Base-by-base conservation (phyloP, 2,329 filamentous ascomycete species). In the Fusarium nematophilum region DNA sequence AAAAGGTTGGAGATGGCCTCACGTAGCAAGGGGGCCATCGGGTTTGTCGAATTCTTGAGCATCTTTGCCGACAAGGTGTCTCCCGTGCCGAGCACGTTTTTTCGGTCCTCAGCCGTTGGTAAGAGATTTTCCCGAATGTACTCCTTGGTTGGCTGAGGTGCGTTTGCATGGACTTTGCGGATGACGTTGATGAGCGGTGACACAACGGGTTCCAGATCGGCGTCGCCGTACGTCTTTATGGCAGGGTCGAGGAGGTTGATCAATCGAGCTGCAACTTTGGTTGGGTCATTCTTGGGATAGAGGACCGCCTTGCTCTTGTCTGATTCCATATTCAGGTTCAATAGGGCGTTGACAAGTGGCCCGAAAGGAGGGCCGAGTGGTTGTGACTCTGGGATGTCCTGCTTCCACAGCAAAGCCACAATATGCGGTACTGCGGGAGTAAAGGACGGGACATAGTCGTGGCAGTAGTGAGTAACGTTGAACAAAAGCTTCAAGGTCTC, bases 401-500 rank as follows among this genome's bases (percentile, higher is more conserved):
- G 77, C 43, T 79, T 85, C 61, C 83, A 83, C 25, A 98, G 79
- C 14, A 97, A 83, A 37, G 85, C 84, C 52, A 93, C 79, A 23
- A 98, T 85, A 55, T 87, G 82, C 9, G 87, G 83, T 34, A 96
- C 83, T 3, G 89, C 86, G 17, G 84, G 78, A 2, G 86, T 86
- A 70, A 97, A 96, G 1, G 80, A 76, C 1, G 79, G 73, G 5
- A 78, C 76, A 21, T 89, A 81, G 34, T 88, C 81, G 4, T 87
- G 86, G 64, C 89, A 90, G 68, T 88, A 87, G 67, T 93, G 88
- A 2, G 90, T 90, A 47, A 97, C 81, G 74, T 97, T 97, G 81
- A 96, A 98, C 45, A 96, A 78, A 33, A 98, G 82, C 70, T 96
- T 97, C 43, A 95, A 79, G 0, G 90, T 94, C 74, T 98, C 94